These are phyloP conservation scores for Leccinellum albellum DNA, from an alignment of 768 basidiomycete genomes.

Conservation along the genomic window DNA sequence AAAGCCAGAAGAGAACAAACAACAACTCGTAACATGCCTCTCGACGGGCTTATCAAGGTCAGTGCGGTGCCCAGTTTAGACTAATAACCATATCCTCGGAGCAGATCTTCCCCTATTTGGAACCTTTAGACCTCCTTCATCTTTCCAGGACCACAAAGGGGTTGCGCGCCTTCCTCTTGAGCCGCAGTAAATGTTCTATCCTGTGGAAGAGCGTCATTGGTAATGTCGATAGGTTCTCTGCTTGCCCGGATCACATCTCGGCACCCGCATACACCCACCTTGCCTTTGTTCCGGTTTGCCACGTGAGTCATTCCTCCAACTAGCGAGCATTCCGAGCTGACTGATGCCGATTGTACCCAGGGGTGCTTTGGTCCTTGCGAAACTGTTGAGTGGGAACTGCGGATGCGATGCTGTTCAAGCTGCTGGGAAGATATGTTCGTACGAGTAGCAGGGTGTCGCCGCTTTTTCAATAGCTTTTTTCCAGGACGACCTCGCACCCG, in stretches of 20 bases:
- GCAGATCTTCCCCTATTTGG: slow-evolving; percentile 25
- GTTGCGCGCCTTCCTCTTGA: slow-evolving; percentile 27
- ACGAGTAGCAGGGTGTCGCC: not conserved
- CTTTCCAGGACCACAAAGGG: slow-evolving; percentile 31
- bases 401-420: slow-evolving; percentile 8
- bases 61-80: not conserved
- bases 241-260: slow-evolving; percentile 25
- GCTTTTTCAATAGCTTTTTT: not conserved
- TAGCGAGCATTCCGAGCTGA: not conserved
- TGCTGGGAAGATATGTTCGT: slow-evolving; percentile 12
- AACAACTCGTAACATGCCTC: slow-evolving; percentile 6
- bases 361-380: slow-evolving; percentile 12
- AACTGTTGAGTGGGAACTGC: slow-evolving; percentile 11
- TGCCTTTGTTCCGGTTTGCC: slow-evolving; percentile 29
- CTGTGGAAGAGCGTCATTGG: slow-evolving; percentile 29
- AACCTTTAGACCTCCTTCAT: slow-evolving; percentile 32
- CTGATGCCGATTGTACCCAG: not conserved
- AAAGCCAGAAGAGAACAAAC: not conserved
- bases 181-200: slow-evolving; percentile 8
- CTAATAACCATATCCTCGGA: not conserved
- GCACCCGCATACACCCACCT: slow-evolving; percentile 29
- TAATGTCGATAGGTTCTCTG: slow-evolving; percentile 23
- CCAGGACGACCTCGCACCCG: not conserved
- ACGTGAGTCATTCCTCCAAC: slow-evolving; percentile 18
- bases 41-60: slow-evolving; percentile 16